Conservation (phyloP, 331 rosid species). For the Spiraea crenata region DNA sequence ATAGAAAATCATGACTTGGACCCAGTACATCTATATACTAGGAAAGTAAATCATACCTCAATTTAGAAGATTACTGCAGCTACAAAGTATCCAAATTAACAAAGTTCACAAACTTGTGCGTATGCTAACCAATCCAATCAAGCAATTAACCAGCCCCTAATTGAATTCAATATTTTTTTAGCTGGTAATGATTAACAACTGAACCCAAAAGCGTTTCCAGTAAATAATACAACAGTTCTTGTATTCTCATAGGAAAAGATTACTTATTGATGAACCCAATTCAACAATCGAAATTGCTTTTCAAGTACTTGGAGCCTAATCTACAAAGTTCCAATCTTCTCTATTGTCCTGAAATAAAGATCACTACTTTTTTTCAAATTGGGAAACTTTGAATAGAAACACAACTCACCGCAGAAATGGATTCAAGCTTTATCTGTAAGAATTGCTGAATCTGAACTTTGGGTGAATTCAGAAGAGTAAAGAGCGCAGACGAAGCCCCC, state of each 20-base stretch:
- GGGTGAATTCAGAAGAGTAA: neutral
- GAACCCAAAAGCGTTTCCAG: neutral
- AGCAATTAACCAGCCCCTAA: neutral
- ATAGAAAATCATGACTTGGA: neutral
- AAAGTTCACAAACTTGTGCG: neutral
- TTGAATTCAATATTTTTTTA: neutral
- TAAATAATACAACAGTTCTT: neutral
- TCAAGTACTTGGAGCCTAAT: slow-evolving; percentile 1
- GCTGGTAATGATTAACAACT: neutral
- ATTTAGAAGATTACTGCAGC: slow-evolving; percentile 2
- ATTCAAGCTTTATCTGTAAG: neutral
- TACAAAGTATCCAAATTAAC: neutral
- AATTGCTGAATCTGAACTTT: neutral
- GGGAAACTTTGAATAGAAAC: slow-evolving; percentile 1
- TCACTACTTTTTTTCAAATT: neutral
- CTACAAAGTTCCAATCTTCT: neutral
- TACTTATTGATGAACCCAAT: neutral
- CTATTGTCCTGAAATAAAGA: neutral
- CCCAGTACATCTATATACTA: neutral
- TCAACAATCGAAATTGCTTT: neutral
- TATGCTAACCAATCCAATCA: neutral
- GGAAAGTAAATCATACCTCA: neutral
- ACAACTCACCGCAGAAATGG: slow-evolving; percentile 14
- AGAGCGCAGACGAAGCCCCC: neutral
- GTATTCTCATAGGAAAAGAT: neutral